Evolutionary conservation across 1,284 basidiomycete species (phyloP), one percentile per base, ranked within the genome.

Genomic region (Melampsora occidentalis): DNA sequence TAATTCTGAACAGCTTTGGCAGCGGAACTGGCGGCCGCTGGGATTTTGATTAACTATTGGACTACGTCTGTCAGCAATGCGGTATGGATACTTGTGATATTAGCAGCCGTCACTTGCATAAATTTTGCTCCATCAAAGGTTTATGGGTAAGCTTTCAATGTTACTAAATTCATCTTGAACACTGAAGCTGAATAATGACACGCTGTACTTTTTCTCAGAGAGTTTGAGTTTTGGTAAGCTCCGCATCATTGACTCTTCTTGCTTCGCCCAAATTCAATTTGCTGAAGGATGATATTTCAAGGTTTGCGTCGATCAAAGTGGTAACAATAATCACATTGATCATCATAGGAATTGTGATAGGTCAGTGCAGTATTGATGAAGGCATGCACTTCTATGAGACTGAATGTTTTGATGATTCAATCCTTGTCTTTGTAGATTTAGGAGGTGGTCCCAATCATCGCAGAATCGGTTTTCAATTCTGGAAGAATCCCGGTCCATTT

Each of bases 241-340:
- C 20, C 25, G 28, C 51, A 20, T 20, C 9, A 6, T n/a, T 10
- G 7, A 22, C 22, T 51, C 16, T 69, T 20, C 22, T 31, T 64
- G 20, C 20, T 28, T 31, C 14, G 20, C 12, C 46, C 14, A 46
- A 46, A 46, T 46, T 22, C 20, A 35, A 20, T 18, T 69, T 3
- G 22, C 62, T 25, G 31, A 42, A 10, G 7, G 18, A 35, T 7
- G 20, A 10, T 48, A 63, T 71, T 22, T 65, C 35, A 51, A 73
- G 89, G 88, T 78, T 83, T 80, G 87, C 86, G 10, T 90, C 90
- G 9, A 90, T 92, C 83, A 92, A 93, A 83, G 89, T 93, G 25
- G 84, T 92, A 68, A 91, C 90, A 3, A 91, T 92, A n/a, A 64
- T 64, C n/a, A 64, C 63, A 22, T 67, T 73, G 25, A 73, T 73